Percentiles rank a stretch among this genome's conserved stretches.
Conservation (phyloP, 148 eudicot genomes). For the Linanthus parryae region DNA sequence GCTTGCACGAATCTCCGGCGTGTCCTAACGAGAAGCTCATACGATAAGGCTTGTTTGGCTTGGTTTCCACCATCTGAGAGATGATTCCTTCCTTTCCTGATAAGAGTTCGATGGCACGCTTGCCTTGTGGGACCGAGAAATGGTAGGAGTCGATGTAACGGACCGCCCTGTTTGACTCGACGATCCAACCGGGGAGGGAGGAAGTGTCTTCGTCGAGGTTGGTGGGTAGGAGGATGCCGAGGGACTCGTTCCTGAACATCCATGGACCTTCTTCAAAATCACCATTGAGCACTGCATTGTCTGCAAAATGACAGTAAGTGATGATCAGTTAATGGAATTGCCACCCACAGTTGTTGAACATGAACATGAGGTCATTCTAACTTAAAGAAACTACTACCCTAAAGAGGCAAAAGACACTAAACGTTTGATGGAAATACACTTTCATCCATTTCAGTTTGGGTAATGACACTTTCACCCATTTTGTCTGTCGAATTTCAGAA, state of each 20-base stretch:
- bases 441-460: no score
- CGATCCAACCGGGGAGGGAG: conserved; percentile 91
- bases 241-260: conserved; percentile 78
- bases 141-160: conserved; percentile 85
- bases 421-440: no score
- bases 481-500: no score
- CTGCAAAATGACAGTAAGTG: no score
- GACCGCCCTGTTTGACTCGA: conserved; percentile 89
- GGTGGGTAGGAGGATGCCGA: conserved; percentile 86
- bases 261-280: conserved; percentile 97
- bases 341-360: no score
- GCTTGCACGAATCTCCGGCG: conserved; percentile 72
- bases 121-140: conserved; percentile 66
- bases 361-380: no score
- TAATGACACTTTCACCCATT: no score
- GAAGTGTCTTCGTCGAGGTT: conserved; percentile 79
- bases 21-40: conserved; percentile 68
- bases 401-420: no score
- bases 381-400: no score
- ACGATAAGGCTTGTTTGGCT: conserved; percentile 64
- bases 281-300: conserved; percentile 75
- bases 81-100: conserved; percentile 98
- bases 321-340: no score
- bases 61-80: conserved; percentile 84
- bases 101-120: conserved; percentile 76